A percentile compares a stretch with the other conserved stretches of the same genome.
Evolutionary conservation across 257 asterid genomes (phyloP).

Genomic region (Solanum bukasovii): DNA sequence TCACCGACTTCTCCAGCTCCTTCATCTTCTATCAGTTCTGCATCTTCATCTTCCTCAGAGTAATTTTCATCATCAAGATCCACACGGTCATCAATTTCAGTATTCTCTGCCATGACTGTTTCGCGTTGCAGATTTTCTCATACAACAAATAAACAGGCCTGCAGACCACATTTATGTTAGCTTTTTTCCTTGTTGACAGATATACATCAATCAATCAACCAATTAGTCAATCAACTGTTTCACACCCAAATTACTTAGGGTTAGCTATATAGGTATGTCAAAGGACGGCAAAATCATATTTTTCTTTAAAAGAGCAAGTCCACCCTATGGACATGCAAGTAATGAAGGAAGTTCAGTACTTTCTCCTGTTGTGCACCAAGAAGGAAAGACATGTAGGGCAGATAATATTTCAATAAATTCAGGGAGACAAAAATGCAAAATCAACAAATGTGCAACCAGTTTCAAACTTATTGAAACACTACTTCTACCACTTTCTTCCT

Average conservation of each 20-base stretch:
- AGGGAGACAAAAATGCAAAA: background rate
- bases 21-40: constrained; percentile 71
- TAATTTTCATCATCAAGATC: constrained; percentile 88
- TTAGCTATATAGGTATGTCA: background rate
- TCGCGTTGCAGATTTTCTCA: constrained; percentile 23
- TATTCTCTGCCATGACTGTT: constrained; percentile 63
- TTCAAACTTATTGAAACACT: background rate
- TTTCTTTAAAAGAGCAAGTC: background rate
- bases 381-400: background rate
- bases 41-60: constrained; percentile 70
- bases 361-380: background rate
- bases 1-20: constrained; percentile 54
- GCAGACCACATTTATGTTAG: constrained; percentile 37
- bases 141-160: constrained; percentile 41
- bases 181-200: background rate
- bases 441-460: background rate
- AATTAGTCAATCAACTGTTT: background rate
- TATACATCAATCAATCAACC: background rate
- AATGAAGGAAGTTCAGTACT: background rate
- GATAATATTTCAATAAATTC: background rate
- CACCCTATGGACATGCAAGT: background rate
- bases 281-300: background rate
- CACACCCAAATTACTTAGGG: background rate
- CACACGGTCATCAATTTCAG: constrained; percentile 82
- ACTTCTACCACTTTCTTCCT: background rate